Conservation (phyloP, 2,329 filamentous ascomycete species). For the Colletotrichum sp. region DNA sequence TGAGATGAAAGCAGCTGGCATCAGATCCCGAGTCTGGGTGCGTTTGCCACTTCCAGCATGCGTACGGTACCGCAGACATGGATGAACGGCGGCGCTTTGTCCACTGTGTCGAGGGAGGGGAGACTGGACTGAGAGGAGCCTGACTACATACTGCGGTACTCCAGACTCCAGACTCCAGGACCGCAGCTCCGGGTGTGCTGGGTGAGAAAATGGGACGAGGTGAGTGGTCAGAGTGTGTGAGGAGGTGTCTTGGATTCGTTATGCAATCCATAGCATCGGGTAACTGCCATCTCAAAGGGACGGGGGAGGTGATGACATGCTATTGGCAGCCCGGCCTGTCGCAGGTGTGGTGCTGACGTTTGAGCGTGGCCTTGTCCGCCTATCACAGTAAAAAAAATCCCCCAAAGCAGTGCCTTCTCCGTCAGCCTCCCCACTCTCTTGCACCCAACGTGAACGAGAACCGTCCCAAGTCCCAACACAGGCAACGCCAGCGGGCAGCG, state of each 20-base stretch:
- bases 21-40: background rate
- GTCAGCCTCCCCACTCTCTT: background rate
- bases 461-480: background rate
- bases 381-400: background rate
- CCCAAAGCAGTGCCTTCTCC: background rate
- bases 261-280: conserved; percentile 19
- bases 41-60: conserved; percentile 5
- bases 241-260: background rate
- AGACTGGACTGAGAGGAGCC: background rate
- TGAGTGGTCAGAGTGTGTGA: conserved; percentile 8
- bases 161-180: background rate
- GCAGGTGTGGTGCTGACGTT: conserved; percentile 8
- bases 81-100: conserved; percentile 12
- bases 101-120: background rate
- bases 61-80: conserved; percentile 7
- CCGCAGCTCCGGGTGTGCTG: conserved; percentile 20
- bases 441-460: background rate
- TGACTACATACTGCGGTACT: background rate
- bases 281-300: conserved; percentile 19
- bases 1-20: background rate
- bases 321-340: background rate
- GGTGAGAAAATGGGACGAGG: conserved; percentile 17
- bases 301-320: background rate
- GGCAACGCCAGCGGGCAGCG: background rate
- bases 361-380: background rate